Conservation (phyloP, 495 filamentous ascomycete species). For the Lophiostoma macrostomum region DNA sequence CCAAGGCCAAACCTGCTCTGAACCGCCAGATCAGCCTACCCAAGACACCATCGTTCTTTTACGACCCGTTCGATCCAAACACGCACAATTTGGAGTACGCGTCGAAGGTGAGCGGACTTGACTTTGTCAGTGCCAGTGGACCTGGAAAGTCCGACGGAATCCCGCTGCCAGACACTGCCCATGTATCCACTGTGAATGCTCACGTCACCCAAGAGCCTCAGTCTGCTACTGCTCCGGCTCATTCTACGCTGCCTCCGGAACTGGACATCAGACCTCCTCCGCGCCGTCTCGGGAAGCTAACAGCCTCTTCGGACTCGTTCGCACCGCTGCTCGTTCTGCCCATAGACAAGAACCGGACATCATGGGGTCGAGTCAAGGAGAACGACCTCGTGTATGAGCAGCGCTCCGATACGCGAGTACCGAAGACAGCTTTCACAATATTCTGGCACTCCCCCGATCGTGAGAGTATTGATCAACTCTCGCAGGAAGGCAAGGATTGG, state of each 20-base stretch:
- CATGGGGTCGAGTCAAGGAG: conserved; percentile 66
- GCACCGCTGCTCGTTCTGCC: conserved; percentile 54
- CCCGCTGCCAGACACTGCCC: conserved; percentile 26
- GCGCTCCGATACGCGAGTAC: conserved; percentile 62
- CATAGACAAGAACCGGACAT: conserved; percentile 61
- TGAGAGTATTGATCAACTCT: conserved; percentile 52
- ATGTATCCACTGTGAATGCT: conserved; percentile 18
- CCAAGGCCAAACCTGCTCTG: conserved; percentile 30
- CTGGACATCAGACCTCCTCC: conserved; percentile 39
- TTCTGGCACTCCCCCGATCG: conserved; percentile 63
- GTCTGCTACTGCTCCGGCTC: neutral
- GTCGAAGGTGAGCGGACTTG: conserved; percentile 35
- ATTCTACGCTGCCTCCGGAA: conserved; percentile 2
- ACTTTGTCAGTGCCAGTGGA: conserved; percentile 29
- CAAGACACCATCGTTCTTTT: conserved; percentile 41
- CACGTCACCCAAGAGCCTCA: conserved; percentile 3
- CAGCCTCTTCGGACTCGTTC: conserved; percentile 47
- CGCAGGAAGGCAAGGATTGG: conserved; percentile 60
- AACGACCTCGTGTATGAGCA: conserved; percentile 63
- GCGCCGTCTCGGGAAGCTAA: conserved; percentile 47
- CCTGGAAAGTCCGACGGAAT: conserved; percentile 18
- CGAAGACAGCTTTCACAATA: conserved; percentile 77
- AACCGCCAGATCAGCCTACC: conserved; percentile 39
- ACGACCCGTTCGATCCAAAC: conserved; percentile 34
- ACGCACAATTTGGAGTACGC: conserved; percentile 42